These are phyloP conservation scores for Blastomyces parvus DNA, from an alignment of 2,329 filamentous ascomycete species.

Conservation along the genomic window DNA sequence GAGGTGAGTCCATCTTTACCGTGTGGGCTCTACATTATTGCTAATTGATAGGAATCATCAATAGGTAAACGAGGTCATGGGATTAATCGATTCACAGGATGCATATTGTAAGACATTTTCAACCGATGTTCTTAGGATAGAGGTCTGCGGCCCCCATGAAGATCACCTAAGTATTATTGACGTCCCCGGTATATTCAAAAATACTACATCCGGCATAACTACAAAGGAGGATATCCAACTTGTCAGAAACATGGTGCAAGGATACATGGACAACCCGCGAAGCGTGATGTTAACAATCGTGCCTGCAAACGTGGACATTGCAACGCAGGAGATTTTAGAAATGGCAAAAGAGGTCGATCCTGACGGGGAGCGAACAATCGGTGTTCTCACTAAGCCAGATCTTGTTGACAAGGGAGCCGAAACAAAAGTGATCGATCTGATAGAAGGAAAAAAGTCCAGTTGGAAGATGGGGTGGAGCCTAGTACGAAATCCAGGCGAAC, in stretches of 20 bases:
- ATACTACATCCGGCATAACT: slow-evolving; percentile 26
- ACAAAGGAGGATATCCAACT: slow-evolving; percentile 31
- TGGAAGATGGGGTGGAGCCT: slow-evolving; percentile 26
- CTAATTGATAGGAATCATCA: background rate
- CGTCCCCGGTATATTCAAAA: slow-evolving; percentile 40
- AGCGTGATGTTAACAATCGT: slow-evolving; percentile 37
- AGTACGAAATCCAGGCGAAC: slow-evolving; percentile 27
- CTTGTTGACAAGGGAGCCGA: slow-evolving; percentile 27
- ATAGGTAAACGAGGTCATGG: slow-evolving; percentile 22
- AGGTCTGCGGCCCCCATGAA: slow-evolving; percentile 35
- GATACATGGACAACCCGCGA: slow-evolving; percentile 33
- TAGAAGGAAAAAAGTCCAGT: slow-evolving; percentile 18
- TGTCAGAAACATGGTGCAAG: slow-evolving; percentile 31
- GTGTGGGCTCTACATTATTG: background rate
- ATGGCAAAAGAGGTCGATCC: slow-evolving; percentile 31
- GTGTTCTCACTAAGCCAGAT: slow-evolving; percentile 52
- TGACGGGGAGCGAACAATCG: slow-evolving; percentile 32
- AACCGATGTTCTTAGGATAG: slow-evolving; percentile 33
- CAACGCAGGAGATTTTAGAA: slow-evolving; percentile 38
- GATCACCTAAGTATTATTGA: slow-evolving; percentile 38
- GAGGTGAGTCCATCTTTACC: slow-evolving; percentile 18
- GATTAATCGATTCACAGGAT: slow-evolving; percentile 17
- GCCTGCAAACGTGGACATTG: slow-evolving; percentile 37
- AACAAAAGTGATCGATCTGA: slow-evolving; percentile 21
- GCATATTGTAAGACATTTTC: slow-evolving; percentile 20